Evolutionary conservation across 148 eudicot genomes (phyloP).

Genomic region (Rhododendron williamsianum): DNA sequence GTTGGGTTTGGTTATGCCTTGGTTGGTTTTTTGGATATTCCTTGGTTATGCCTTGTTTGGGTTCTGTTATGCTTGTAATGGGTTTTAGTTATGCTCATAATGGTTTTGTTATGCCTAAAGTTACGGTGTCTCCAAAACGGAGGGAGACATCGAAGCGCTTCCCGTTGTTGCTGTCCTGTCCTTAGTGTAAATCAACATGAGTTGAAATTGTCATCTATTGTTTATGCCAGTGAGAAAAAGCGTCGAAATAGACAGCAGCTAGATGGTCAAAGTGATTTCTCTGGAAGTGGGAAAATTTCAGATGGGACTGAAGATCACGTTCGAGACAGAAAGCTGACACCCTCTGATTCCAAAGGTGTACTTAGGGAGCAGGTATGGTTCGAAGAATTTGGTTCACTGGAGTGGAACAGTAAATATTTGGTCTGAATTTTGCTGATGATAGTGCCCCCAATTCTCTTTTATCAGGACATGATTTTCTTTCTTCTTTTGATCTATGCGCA

Average conservation of each 20-base stretch:
- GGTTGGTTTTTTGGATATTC: too few relatives aligned
- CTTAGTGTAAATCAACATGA: neutral
- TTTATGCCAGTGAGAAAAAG: conserved; percentile 39
- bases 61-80: too few relatives aligned
- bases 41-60: too few relatives aligned
- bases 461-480: neutral
- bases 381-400: neutral
- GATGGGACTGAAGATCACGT: conserved; percentile 39
- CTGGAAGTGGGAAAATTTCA: conserved; percentile 45
- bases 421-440: neutral
- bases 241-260: conserved; percentile 40
- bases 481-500: conserved; percentile 27
- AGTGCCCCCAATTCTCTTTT: neutral
- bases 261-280: conserved; percentile 54
- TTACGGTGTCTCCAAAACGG: too few relatives aligned
- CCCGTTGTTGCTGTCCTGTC: neutral
- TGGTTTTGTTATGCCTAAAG: too few relatives aligned
- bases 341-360: conserved; percentile 34
- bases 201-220: neutral
- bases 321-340: conserved; percentile 32
- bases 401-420: too few relatives aligned
- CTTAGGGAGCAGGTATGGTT: conserved; percentile 53
- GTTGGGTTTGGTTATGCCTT: too few relatives aligned
- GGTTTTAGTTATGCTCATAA: too few relatives aligned
- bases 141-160: too few relatives aligned